These are phyloP conservation scores for Alternaria longipes DNA, from an alignment of 2,329 filamentous ascomycete species.

Conservation along the genomic window DNA sequence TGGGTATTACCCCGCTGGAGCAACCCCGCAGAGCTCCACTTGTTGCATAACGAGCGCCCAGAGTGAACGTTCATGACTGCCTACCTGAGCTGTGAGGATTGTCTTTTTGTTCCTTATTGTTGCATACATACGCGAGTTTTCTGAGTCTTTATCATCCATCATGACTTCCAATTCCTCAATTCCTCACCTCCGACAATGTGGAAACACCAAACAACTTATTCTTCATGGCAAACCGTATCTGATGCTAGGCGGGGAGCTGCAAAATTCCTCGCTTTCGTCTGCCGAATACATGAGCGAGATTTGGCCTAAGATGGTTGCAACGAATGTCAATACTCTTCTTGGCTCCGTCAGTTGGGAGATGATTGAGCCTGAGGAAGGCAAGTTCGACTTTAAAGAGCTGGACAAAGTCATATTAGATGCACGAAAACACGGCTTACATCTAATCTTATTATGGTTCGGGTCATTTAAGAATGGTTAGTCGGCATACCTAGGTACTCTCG, in stretches of 20 bases:
- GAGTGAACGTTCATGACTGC: not conserved
- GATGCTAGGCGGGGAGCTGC: slow-evolving; percentile 57
- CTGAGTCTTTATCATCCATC: not conserved
- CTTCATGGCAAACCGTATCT: slow-evolving; percentile 58
- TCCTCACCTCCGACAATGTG: slow-evolving; percentile 32
- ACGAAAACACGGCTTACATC: slow-evolving; percentile 49
- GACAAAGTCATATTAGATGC: slow-evolving; percentile 54
- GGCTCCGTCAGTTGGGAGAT: slow-evolving; percentile 59
- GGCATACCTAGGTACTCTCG: too few species aligned
- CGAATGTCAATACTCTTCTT: slow-evolving; percentile 57
- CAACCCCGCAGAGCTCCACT: slow-evolving; percentile 2
- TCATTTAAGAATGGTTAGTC: slow-evolving; percentile 57
- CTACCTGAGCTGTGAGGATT: not conserved
- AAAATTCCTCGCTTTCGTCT: slow-evolving; percentile 59
- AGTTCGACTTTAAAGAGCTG: slow-evolving; percentile 56
- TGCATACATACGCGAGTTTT: not conserved
- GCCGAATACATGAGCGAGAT: slow-evolving; percentile 56
- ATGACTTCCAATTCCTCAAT: slow-evolving; percentile 21
- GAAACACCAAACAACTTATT: slow-evolving; percentile 49
- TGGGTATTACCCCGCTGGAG: slow-evolving; percentile 11
- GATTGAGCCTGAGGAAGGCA: slow-evolving; percentile 57
- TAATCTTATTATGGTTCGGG: slow-evolving; percentile 60
- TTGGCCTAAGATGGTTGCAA: slow-evolving; percentile 56
- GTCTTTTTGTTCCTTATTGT: not conserved
- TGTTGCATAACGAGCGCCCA: not conserved